Base-by-base conservation (phyloP, 1,139 yeast species). In the Nakaseomyces nivariensis region DNA sequence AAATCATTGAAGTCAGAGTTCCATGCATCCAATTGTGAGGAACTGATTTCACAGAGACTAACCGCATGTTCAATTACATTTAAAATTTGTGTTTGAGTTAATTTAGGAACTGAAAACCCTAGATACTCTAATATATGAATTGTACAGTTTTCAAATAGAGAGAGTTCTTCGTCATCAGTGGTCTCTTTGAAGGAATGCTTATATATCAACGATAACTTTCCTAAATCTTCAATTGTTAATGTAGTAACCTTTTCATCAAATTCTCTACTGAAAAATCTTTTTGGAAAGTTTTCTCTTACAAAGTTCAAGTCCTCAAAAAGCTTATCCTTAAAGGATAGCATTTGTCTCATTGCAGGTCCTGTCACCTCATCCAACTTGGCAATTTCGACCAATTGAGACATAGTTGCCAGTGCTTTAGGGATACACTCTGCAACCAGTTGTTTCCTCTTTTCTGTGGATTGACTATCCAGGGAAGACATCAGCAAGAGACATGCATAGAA, bases 1-100 rank as follows among this genome's bases (percentile, higher is more conserved):
- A 78, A 88, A 5, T 67, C 69, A 59, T 87, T 86, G 61, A 81
- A 76, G 60, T 88, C 92, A 1, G 69, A 71, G 9, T 58, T 52
- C 71, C 77, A 79, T 8, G 56, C 54, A 3, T 69, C 69, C 22
- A 61, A 67, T 1, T 61, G 59, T 8, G 62, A 66, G 2, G 54
- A 51, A 25, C 70, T 61, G 5, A 72, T 49, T 43, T 60, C 51
- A 33, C 63, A 58, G 10, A 61, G 47, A 4, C 37, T 37, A 3
- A 52, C 41, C 9, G 63, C 45, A 17, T 57, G 45, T 5, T 52
- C 51, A 9, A 56, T 27, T 5, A 63, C 49, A 10, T 38, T 43
- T 3, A 38, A 13, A 6, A 51, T 37, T 7, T 60, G 60, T 8
- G 45, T 45, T 3, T 49, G 40, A 4, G 51, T 45, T 8, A 63